These are phyloP conservation scores for Mycena indigotica DNA, from an alignment of 768 basidiomycete genomes.

Conservation along the genomic window DNA sequence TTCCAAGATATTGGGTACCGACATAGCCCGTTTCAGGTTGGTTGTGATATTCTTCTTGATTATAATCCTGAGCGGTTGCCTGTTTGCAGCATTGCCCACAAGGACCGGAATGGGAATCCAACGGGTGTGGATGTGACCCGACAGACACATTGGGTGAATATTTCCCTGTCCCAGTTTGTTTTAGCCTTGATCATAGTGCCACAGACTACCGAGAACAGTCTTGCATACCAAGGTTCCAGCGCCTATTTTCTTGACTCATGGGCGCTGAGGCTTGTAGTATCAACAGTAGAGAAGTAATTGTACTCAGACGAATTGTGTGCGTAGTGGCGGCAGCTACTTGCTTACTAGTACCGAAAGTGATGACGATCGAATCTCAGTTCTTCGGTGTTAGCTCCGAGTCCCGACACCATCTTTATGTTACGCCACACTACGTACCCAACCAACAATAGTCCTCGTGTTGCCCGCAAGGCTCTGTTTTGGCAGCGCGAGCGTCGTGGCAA, in stretches of 20 bases:
- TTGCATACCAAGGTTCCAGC: neutral
- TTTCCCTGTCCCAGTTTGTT: neutral
- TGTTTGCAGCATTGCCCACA: constrained; percentile 58
- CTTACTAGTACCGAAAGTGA: no score
- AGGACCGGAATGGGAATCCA: neutral
- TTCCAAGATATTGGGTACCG: constrained; percentile 70
- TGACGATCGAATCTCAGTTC: no score
- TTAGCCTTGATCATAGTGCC: no score
- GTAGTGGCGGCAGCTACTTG: no score
- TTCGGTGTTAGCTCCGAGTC: no score
- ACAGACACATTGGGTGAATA: constrained; percentile 12
- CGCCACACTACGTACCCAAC: neutral
- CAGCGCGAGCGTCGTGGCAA: neutral
- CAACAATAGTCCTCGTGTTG: neutral
- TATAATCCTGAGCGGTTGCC: no score
- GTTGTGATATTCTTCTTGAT: no score
- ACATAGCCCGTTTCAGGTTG: constrained; percentile 65
- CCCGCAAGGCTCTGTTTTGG: neutral
- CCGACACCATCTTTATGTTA: no score
- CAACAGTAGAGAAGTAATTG: no score
- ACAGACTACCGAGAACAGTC: neutral
- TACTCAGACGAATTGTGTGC: no score
- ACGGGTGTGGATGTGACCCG: constrained; percentile 6
- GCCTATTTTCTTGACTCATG: neutral
- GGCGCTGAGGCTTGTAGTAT: no score